Percentiles rank a stretch among this genome's conserved stretches.
Evolutionary conservation across 1,284 basidiomycete species (phyloP).

Genomic region (Pseudozyma hubeiensis): DNA sequence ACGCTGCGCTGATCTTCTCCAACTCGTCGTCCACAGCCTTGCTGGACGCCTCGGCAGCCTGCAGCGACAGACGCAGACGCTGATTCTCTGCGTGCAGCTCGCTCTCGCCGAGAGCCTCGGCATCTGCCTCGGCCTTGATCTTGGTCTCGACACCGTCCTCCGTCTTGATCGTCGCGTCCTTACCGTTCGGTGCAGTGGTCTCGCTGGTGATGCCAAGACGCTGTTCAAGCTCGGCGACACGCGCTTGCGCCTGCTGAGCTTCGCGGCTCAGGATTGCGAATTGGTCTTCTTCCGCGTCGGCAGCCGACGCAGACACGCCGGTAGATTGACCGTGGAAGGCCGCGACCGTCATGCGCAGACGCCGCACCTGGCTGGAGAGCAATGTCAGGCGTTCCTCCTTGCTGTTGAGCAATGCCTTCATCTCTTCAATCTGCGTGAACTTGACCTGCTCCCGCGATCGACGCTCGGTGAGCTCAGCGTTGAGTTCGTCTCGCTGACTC

Average conservation of each 20-base stretch:
- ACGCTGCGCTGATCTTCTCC: conserved; percentile 85
- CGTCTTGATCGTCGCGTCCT: conserved; percentile 3
- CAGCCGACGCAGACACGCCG: conserved; percentile 78
- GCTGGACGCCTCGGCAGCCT: conserved; percentile 60
- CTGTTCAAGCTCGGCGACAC: conserved; percentile 45
- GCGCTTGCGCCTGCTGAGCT: conserved; percentile 33
- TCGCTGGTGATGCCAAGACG: conserved; percentile 11
- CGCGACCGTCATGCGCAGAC: conserved; percentile 82
- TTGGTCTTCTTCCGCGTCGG: conserved; percentile 67
- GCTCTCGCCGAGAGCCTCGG: conserved; percentile 7
- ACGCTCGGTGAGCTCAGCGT: conserved; percentile 60
- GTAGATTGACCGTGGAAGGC: conserved; percentile 80
- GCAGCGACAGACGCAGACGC: conserved; percentile 70
- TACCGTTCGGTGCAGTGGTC: conserved; percentile 19
- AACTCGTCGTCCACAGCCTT: conserved; percentile 78
- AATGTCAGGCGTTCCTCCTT: conserved; percentile 79
- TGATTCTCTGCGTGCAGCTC: conserved; percentile 72
- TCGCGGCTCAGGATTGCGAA: conserved; percentile 32
- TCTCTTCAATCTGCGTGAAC: conserved; percentile 63
- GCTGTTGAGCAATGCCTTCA: conserved; percentile 59
- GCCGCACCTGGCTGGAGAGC: conserved; percentile 79
- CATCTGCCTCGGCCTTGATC: conserved; percentile 8
- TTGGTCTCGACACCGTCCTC: conserved; percentile 6
- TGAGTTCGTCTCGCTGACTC: conserved; percentile 50
- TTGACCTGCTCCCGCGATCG: conserved; percentile 61